These are phyloP conservation scores for Fusarium sp. DNA, from an alignment of 2,329 filamentous ascomycete genomes.

Conservation along the genomic window DNA sequence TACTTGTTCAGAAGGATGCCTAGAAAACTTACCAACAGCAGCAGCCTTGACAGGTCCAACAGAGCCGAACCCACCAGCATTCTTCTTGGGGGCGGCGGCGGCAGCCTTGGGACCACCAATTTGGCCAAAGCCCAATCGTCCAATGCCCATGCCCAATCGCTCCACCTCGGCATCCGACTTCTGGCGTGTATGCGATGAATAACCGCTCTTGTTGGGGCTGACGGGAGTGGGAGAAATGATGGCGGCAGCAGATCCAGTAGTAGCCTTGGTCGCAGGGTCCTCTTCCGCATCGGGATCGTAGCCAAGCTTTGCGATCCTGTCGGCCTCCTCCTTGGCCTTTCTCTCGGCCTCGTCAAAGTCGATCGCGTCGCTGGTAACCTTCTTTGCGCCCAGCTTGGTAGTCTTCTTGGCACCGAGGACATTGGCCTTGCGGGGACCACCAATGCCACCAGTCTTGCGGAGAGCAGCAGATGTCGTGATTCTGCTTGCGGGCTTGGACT, in stretches of 20 bases:
- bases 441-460: conserved; percentile 75
- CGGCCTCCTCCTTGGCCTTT: conserved; percentile 96
- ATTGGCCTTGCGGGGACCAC: conserved; percentile 82
- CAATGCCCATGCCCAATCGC: conserved; percentile 88
- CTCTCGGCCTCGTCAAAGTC: conserved; percentile 98
- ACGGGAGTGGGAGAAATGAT: conserved; percentile 82
- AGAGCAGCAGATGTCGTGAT: conserved; percentile 84
- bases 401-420: conserved; percentile 88
- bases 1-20: not conserved
- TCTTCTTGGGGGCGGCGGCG: conserved; percentile 72
- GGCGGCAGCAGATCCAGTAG: conserved; percentile 67
- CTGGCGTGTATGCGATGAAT: conserved; percentile 67
- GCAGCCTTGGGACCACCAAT: conserved; percentile 73
- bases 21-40: conserved; percentile 69
- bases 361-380: conserved; percentile 82
- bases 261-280: conserved; percentile 59
- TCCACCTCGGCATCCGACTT: conserved; percentile 85
- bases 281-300: conserved; percentile 94
- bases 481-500: conserved; percentile 73
- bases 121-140: conserved; percentile 88
- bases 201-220: conserved; percentile 71
- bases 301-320: conserved; percentile 93
- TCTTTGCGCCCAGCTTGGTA: conserved; percentile 91
- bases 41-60: conserved; percentile 80
- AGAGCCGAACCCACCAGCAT: conserved; percentile 88